Evolutionary conservation across 225 moss, liverwort and hornwort genomes (phyloP), one percentile per base, ranked within the genome.

Genomic region (Bryum argenteum): DNA sequence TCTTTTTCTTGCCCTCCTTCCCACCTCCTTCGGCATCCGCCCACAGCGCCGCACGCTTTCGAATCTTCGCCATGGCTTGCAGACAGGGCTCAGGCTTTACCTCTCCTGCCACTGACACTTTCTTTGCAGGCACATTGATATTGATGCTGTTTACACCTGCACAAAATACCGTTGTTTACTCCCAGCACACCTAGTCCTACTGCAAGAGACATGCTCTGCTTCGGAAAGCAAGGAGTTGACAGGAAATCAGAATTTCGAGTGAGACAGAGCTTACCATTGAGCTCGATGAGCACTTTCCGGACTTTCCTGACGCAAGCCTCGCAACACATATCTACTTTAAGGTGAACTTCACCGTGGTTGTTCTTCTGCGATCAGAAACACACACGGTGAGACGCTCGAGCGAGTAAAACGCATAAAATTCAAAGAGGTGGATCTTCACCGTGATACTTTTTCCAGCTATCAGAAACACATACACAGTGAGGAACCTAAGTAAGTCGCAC

Each of bases 71-170:
- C 57, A 85, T 54, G 0, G 82, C 85, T 71, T 77, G 77, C 56
- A 85, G 16, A 19, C 85, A 85, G 10, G 67, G 43, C 9, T 85
- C 85, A 5, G 85, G 74, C 18, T 85, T 85, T 15, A 85, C 77
- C 20, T 79, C 79, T 1, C 85, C 82, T 7, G 58, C 51, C 2
- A 85, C 40, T 0, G 58, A 79, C n/a, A 85, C 85, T 37, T 79
- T 82, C 63, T 69, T 85, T 0, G 44, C 5, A 0, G 75, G 42
- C 0, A 78, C 75, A 41, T 76, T 22, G 1, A 84, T 41, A 15
- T 39, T 74, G 14, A 84, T 71, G 15, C 77, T 63, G 11, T 1
- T 57, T 0, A 80, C 80, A 6, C 80, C 84, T 84, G 40, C 48
- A 48, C 17, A 17, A 0, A 17, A 48, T 6, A 45, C 1, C 11